phyloP scores from a whole-genome alignment of 2,329 filamentous ascomycete genomes.

The Lachnellula suecica region DNA sequence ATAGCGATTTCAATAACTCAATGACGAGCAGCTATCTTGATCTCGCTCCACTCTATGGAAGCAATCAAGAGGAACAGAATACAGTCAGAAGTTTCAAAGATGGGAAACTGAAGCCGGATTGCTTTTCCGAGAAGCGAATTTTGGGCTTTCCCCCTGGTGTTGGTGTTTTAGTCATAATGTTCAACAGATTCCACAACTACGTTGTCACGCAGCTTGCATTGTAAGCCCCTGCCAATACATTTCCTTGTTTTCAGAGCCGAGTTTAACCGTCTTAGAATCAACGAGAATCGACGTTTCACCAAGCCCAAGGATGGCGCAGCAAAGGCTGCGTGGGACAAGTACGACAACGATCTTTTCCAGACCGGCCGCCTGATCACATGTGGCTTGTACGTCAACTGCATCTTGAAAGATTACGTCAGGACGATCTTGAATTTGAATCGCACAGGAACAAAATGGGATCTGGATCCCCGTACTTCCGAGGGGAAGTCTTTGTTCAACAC shows the following conservation, averaged over 20 bases:
- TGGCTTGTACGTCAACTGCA: slow-evolving; percentile 78
- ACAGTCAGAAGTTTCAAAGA: slow-evolving; percentile 62
- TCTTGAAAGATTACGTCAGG: slow-evolving; percentile 73
- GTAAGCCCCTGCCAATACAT: too few species aligned
- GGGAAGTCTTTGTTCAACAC: slow-evolving; percentile 46
- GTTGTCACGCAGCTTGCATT: slow-evolving; percentile 73
- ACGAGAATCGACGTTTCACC: slow-evolving; percentile 77
- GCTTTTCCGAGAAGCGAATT: slow-evolving; percentile 69
- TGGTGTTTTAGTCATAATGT: slow-evolving; percentile 72
- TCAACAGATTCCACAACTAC: slow-evolving; percentile 76
- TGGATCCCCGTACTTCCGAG: slow-evolving; percentile 73
- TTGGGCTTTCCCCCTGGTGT: slow-evolving; percentile 72
- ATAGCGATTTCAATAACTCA: slow-evolving; percentile 60
- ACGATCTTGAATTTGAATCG: slow-evolving; percentile 48
- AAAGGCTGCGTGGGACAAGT: slow-evolving; percentile 60
- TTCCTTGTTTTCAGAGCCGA: not conserved
- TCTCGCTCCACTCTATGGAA: slow-evolving; percentile 72
- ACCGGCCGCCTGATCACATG: slow-evolving; percentile 73
- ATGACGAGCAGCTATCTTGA: slow-evolving; percentile 75
- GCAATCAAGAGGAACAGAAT: slow-evolving; percentile 49
- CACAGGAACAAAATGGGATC: slow-evolving; percentile 49
- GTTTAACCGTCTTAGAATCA: slow-evolving; percentile 54
- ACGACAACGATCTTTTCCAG: slow-evolving; percentile 78
- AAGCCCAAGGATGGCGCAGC: slow-evolving; percentile 57
- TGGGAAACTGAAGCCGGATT: slow-evolving; percentile 71